Conservation (phyloP, 352 stramenopile genomes). For the Pythium aquatile region DNA sequence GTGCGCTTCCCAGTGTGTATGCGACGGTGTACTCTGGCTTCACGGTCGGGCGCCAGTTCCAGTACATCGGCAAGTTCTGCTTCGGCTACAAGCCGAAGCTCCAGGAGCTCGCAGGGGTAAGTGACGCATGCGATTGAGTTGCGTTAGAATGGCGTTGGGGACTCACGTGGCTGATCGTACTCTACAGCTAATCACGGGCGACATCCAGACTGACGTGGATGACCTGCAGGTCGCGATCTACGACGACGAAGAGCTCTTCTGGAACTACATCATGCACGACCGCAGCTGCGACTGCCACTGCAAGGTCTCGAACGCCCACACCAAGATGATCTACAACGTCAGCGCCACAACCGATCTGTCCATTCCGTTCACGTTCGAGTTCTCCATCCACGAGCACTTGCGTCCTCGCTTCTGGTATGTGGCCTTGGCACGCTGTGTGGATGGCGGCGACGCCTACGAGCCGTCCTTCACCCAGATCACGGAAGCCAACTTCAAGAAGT, state of each 20-base stretch:
- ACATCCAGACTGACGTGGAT: slow-evolving; percentile 61
- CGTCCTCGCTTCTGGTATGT: slow-evolving; percentile 74
- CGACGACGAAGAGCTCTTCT: slow-evolving; percentile 77
- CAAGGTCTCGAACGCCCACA: slow-evolving; percentile 67
- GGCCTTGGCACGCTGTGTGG: slow-evolving; percentile 65
- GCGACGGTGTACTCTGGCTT: slow-evolving; percentile 60
- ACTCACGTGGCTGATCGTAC: background rate
- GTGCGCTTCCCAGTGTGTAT: background rate
- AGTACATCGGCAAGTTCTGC: slow-evolving; percentile 84
- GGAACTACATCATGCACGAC: slow-evolving; percentile 72
- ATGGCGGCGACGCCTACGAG: slow-evolving; percentile 55
- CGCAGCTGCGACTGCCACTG: slow-evolving; percentile 60
- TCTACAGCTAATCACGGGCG: slow-evolving; percentile 48
- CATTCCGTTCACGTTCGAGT: slow-evolving; percentile 56
- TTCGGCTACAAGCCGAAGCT: slow-evolving; percentile 66
- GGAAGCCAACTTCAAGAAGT: slow-evolving; percentile 65
- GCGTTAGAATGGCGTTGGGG: background rate
- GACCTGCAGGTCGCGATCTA: slow-evolving; percentile 76
- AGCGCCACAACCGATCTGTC: slow-evolving; percentile 40
- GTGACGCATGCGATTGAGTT: background rate
- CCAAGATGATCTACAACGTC: slow-evolving; percentile 72
- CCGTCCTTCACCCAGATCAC: slow-evolving; percentile 70
- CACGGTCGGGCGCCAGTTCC: slow-evolving; percentile 64
- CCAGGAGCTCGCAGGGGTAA: slow-evolving; percentile 54
- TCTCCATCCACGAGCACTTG: slow-evolving; percentile 65